Evolutionary conservation across 2,329 filamentous ascomycete species (phyloP).

Genomic region (Aspergillus calidoustus): DNA sequence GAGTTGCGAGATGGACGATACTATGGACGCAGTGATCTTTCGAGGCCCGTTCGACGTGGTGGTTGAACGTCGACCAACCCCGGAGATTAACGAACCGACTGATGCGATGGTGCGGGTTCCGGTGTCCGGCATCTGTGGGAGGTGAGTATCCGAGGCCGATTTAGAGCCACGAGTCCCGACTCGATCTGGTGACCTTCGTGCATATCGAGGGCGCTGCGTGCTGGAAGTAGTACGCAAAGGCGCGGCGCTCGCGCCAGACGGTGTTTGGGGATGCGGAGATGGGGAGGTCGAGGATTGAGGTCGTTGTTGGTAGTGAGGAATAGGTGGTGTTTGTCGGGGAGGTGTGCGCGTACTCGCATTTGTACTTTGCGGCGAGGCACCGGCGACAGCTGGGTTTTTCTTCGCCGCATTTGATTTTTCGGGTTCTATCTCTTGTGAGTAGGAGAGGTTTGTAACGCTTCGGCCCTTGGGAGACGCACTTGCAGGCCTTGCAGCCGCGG

Average conservation of each 20-base stretch:
- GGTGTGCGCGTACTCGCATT: constrained; percentile 36
- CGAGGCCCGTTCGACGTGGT: background rate
- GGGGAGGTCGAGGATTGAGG: constrained; percentile 10
- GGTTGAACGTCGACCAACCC: background rate
- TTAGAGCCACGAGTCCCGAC: background rate
- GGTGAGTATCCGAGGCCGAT: background rate
- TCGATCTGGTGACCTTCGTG: background rate
- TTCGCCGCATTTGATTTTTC: constrained; percentile 42
- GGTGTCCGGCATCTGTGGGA: background rate
- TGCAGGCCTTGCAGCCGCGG: constrained; percentile 38
- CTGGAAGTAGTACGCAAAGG: constrained; percentile 43
- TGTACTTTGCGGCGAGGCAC: constrained; percentile 37
- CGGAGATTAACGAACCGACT: background rate
- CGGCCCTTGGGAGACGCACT: constrained; percentile 23
- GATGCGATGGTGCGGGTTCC: background rate
- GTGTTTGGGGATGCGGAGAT: constrained; percentile 28
- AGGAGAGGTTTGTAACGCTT: background rate
- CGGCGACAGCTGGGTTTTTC: constrained; percentile 37
- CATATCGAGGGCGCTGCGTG: constrained; percentile 25
- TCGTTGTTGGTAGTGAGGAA: background rate
- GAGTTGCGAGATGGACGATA: background rate
- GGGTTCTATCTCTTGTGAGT: constrained; percentile 25
- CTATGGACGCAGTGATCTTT: background rate
- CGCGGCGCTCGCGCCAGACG: constrained; percentile 37
- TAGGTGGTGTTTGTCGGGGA: constrained; percentile 3